Conservation (phyloP, 768 basidiomycete genomes). For the Cantharellus cinnabarinus region DNA sequence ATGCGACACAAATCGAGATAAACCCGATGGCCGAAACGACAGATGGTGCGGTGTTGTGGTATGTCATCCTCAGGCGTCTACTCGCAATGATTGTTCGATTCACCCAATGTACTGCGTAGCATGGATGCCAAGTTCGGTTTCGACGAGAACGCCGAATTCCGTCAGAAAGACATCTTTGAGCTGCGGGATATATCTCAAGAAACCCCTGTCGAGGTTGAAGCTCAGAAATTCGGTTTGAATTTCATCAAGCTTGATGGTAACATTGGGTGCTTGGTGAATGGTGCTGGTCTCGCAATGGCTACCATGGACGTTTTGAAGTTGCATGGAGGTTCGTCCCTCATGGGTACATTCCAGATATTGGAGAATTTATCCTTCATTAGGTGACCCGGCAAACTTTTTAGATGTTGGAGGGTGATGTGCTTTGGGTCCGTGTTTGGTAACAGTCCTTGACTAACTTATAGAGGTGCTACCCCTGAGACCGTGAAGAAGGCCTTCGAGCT, state of each 20-base stretch:
- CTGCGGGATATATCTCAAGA: conserved; percentile 89
- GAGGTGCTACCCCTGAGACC: conserved; percentile 96
- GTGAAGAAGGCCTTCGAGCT: conserved; percentile 99
- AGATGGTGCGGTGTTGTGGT: conserved; percentile 90
- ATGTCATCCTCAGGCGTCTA: conserved; percentile 12
- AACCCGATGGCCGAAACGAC: conserved; percentile 88
- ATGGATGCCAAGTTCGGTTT: conserved; percentile 99
- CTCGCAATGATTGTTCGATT: background rate
- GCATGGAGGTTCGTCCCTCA: conserved; percentile 42
- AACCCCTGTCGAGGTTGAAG: conserved; percentile 93
- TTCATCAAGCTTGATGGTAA: conserved; percentile 98
- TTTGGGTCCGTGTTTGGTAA: background rate
- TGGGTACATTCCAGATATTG: background rate
- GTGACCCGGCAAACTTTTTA: conserved; percentile 90
- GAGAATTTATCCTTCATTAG: too few species aligned
- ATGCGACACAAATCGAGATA: conserved; percentile 98
- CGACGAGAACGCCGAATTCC: conserved; percentile 98
- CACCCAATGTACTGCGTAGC: conserved; percentile 27
- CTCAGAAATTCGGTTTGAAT: conserved; percentile 87
- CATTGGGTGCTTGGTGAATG: conserved; percentile 95
- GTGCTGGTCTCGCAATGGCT: conserved; percentile 97
- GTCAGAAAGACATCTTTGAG: conserved; percentile 73
- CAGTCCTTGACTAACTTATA: conserved; percentile 12
- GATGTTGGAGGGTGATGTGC: conserved; percentile 80
- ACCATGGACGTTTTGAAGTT: conserved; percentile 98